phyloP scores from a whole-genome alignment of 2,329 filamentous ascomycete species.

The Penicillium sp. region DNA sequence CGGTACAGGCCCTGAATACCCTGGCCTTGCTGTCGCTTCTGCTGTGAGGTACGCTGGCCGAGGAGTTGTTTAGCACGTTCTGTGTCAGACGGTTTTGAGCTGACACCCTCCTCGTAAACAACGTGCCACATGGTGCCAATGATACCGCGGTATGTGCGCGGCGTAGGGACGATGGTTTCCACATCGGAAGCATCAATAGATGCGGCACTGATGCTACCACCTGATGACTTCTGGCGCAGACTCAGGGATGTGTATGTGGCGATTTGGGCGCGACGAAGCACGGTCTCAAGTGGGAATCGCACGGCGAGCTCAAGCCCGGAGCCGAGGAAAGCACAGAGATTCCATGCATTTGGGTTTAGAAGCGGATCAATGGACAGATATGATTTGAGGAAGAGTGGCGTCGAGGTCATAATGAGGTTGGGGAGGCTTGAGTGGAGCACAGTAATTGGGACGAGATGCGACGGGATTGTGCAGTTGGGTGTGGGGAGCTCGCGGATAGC shows the following conservation, averaged over 20 bases:
- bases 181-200: constrained; percentile 38
- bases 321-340: constrained; percentile 74
- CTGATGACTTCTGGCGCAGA: constrained; percentile 35
- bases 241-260: constrained; percentile 62
- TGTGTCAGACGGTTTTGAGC: constrained; percentile 45
- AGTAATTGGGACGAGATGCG: constrained; percentile 74
- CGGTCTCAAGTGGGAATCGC: constrained; percentile 87
- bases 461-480: constrained; percentile 63
- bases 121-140: constrained; percentile 90
- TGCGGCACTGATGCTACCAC: constrained; percentile 19
- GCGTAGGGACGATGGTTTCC: constrained; percentile 72
- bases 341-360: constrained; percentile 76
- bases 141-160: constrained; percentile 77
- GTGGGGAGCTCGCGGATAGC: constrained; percentile 76
- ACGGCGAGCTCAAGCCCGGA: constrained; percentile 78
- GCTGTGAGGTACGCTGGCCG: constrained; percentile 38
- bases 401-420: constrained; percentile 75
- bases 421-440: constrained; percentile 82
- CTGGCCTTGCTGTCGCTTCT: constrained; percentile 51
- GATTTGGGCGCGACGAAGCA: constrained; percentile 83
- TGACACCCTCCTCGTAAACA: constrained; percentile 71
- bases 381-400: constrained; percentile 81
- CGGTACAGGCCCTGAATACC: constrained; percentile 56
- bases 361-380: constrained; percentile 80
- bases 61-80: constrained; percentile 35